A percentile compares a stretch with the other conserved stretches of the same genome.
Conservation (phyloP, 2,329 filamentous ascomycete genomes). For the Scopulariopsis brevicaulis region DNA sequence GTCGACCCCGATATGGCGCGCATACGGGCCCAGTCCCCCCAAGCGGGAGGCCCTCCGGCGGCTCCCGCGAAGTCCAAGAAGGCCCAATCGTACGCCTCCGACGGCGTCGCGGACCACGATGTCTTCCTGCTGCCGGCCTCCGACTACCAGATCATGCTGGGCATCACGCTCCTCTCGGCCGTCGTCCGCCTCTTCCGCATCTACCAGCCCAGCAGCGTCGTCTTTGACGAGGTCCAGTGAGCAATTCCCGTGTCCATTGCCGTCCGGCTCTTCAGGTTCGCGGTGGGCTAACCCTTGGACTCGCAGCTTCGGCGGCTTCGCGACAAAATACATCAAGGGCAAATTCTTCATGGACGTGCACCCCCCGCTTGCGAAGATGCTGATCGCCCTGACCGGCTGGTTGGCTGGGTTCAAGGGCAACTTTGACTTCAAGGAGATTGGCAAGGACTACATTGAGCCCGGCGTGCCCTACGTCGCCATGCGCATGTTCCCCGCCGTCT, state of each 20-base stretch:
- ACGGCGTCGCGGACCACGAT: conserved; percentile 80
- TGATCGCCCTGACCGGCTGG: conserved; percentile 92
- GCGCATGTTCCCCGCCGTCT: conserved; percentile 83
- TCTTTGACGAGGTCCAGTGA: conserved; percentile 98
- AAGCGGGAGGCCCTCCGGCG: not conserved
- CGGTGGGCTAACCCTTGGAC: not conserved
- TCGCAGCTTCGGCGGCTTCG: conserved; percentile 87
- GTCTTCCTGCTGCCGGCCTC: conserved; percentile 74
- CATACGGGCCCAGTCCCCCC: not conserved
- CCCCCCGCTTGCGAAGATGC: conserved; percentile 88
- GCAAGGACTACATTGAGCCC: conserved; percentile 94
- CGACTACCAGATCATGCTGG: conserved; percentile 69
- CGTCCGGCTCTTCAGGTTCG: not conserved
- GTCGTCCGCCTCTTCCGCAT: conserved; percentile 87
- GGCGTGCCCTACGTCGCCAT: conserved; percentile 95
- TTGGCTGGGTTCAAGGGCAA: conserved; percentile 87
- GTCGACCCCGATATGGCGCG: not conserved
- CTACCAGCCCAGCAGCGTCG: conserved; percentile 90
- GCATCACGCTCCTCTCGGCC: conserved; percentile 64
- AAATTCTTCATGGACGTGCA: conserved; percentile 99
- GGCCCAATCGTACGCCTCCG: conserved; percentile 54
- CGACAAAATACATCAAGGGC: conserved; percentile 98
- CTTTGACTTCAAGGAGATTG: conserved; percentile 99
- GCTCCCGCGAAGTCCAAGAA: conserved; percentile 21
- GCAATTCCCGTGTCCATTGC: conserved; percentile 23